Evolutionary conservation across 1,284 basidiomycete genomes (phyloP).

Genomic region (Cryptococcus sp.): DNA sequence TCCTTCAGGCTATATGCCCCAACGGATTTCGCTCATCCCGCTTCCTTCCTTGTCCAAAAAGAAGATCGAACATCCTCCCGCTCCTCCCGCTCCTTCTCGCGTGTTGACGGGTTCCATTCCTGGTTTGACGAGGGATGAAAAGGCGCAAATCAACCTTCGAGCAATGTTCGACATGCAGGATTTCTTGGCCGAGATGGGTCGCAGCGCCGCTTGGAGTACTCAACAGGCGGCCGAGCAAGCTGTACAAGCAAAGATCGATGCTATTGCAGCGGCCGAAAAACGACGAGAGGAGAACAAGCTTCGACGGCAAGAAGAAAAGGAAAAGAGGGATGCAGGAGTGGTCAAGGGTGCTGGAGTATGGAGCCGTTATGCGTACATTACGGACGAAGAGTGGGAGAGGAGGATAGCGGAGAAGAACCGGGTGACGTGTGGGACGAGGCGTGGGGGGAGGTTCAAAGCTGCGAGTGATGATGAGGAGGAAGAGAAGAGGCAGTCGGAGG

Average conservation of each 20-base stretch:
- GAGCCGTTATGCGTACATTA: slow-evolving; percentile 29
- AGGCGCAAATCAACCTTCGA: slow-evolving; percentile 10
- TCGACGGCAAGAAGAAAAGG: slow-evolving; percentile 22
- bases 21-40: slow-evolving; percentile 25
- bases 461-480: slow-evolving; percentile 17
- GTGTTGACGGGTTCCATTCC: too few species aligned
- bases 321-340: slow-evolving; percentile 21
- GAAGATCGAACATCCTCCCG: slow-evolving; percentile 16
- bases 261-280: neutral
- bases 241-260: slow-evolving; percentile 9
- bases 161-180: slow-evolving; percentile 23
- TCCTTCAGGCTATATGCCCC: slow-evolving; percentile 24
- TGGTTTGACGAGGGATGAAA: slow-evolving; percentile 14
- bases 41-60: slow-evolving; percentile 33
- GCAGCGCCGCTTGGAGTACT: slow-evolving; percentile 24
- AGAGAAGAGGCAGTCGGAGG: slow-evolving; percentile 10
- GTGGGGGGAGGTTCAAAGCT: slow-evolving; percentile 23
- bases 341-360: slow-evolving; percentile 37
- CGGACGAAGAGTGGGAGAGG: slow-evolving; percentile 25
- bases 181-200: slow-evolving; percentile 20
- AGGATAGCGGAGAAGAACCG: slow-evolving; percentile 17
- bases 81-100: neutral
- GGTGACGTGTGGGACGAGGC: slow-evolving; percentile 33
- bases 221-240: slow-evolving; percentile 15
- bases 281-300: slow-evolving; percentile 18